Percentiles rank a stretch among this genome's conserved stretches.
Conservation (phyloP, 2,329 filamentous ascomycete species). For the Sclerotinia trifoliorum region DNA sequence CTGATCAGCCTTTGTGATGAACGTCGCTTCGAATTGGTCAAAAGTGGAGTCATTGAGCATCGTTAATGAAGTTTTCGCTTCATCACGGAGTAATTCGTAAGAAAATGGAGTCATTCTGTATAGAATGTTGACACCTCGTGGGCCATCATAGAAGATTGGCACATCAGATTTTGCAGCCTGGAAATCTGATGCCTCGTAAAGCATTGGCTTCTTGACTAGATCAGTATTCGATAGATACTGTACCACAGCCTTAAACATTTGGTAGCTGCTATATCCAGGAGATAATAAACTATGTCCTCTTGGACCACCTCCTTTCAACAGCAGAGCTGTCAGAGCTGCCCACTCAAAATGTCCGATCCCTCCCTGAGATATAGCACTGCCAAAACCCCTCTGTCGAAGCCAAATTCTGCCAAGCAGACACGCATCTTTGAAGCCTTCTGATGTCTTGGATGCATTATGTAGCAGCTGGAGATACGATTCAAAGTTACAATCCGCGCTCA, state of each 20-base stretch:
- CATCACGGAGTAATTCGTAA: slow-evolving; percentile 67
- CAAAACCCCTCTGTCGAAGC: slow-evolving; percentile 84
- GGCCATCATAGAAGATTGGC: slow-evolving; percentile 77
- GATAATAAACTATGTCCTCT: slow-evolving; percentile 72
- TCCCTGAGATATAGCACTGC: slow-evolving; percentile 65
- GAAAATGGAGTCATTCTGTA: slow-evolving; percentile 92
- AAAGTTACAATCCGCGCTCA: slow-evolving; percentile 75
- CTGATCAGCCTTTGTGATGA: slow-evolving; percentile 64
- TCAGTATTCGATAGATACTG: slow-evolving; percentile 79
- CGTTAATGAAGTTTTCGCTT: slow-evolving; percentile 71
- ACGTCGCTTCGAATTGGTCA: slow-evolving; percentile 81
- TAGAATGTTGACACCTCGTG: slow-evolving; percentile 73
- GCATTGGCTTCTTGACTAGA: slow-evolving; percentile 64
- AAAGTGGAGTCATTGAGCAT: slow-evolving; percentile 71
- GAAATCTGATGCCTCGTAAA: slow-evolving; percentile 48
- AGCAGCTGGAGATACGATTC: slow-evolving; percentile 74
- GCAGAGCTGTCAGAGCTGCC: slow-evolving; percentile 73
- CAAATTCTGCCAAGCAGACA: slow-evolving; percentile 84
- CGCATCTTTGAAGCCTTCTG: slow-evolving; percentile 66
- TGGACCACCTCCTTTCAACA: slow-evolving; percentile 74
- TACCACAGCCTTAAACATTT: slow-evolving; percentile 91
- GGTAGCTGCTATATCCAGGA: slow-evolving; percentile 80
- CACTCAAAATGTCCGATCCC: slow-evolving; percentile 95
- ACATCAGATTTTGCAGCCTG: slow-evolving; percentile 45
- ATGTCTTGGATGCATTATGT: slow-evolving; percentile 62